Conservation (phyloP, 768 basidiomycete species). For the Mycena vitilis region DNA sequence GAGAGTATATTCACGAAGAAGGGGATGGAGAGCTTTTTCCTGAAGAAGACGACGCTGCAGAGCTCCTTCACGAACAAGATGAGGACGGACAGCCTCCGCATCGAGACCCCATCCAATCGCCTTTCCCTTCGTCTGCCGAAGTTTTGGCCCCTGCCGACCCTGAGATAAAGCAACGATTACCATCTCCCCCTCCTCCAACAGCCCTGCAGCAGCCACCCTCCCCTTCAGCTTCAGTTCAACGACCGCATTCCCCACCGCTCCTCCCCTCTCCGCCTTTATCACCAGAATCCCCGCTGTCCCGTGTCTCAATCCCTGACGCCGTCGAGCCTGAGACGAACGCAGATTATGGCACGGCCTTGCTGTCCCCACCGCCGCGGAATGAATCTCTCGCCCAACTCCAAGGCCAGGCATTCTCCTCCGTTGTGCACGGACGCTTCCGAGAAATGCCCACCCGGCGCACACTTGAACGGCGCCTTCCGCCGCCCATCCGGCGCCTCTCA, state of each 20-base stretch:
- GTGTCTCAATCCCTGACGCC: no score
- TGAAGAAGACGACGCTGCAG: neutral
- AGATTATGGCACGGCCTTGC: slow-evolving; percentile 6
- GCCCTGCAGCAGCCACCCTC: neutral
- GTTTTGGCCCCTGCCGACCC: neutral
- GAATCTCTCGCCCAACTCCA: neutral
- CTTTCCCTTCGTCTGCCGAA: neutral
- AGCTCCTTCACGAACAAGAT: neutral
- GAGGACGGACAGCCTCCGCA: no score
- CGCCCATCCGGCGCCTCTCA: neutral
- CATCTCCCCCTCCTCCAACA: neutral
- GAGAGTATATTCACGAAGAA: no score
- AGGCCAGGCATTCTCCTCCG: slow-evolving; percentile 24
- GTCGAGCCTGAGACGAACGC: neutral
- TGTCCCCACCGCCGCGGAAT: neutral
- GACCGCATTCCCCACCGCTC: neutral
- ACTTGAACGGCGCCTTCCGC: neutral
- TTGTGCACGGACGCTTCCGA: slow-evolving; percentile 26
- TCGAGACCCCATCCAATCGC: neutral
- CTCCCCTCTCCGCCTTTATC: slow-evolving; percentile 15
- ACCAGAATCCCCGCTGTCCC: neutral
- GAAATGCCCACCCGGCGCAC: slow-evolving; percentile 2
- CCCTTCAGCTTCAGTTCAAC: neutral
- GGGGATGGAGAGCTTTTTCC: neutral
- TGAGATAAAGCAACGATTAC: neutral